These are phyloP conservation scores for Chenopodium album DNA, from an alignment of 148 eudicot species.

Conservation along the genomic window DNA sequence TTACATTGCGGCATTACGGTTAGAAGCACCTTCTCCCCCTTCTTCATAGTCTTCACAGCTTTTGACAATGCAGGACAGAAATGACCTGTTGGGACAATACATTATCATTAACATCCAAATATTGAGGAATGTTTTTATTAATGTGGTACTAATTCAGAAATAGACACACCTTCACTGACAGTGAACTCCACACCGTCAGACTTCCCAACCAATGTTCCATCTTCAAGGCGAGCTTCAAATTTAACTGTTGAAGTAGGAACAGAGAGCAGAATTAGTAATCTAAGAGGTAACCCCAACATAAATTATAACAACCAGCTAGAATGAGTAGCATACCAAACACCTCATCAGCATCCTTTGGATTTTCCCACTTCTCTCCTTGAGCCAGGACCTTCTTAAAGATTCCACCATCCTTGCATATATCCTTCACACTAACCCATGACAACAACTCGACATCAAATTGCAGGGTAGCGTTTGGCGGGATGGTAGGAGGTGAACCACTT, in stretches of 20 bases:
- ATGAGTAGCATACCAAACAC: conserved; percentile 56
- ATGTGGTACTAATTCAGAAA: background rate
- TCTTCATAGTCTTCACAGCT: conserved; percentile 99
- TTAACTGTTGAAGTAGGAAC: conserved; percentile 48
- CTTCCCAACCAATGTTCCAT: conserved; percentile 67
- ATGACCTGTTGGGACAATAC: conserved; percentile 46
- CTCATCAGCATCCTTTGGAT: conserved; percentile 93
- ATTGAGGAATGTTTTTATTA: background rate
- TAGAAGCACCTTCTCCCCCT: conserved; percentile 84
- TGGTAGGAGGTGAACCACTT: conserved; percentile 87
- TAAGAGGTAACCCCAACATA: background rate
- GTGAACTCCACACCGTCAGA: conserved; percentile 80
- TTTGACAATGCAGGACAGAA: conserved; percentile 90
- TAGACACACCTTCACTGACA: conserved; percentile 60
- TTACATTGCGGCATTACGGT: conserved; percentile 89
- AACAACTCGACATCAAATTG: conserved; percentile 89
- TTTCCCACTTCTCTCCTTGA: conserved; percentile 97
- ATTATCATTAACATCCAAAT: background rate
- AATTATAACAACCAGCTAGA: background rate
- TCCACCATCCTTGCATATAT: conserved; percentile 98
- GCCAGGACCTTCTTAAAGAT: conserved; percentile 73
- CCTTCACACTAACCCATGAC: conserved; percentile 89
- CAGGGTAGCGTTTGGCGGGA: conserved; percentile 88
- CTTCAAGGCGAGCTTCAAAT: conserved; percentile 77
- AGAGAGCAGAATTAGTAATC: background rate